Conservation (phyloP, 1,284 basidiomycete species). For the Trichosporon coremiiforme region DNA sequence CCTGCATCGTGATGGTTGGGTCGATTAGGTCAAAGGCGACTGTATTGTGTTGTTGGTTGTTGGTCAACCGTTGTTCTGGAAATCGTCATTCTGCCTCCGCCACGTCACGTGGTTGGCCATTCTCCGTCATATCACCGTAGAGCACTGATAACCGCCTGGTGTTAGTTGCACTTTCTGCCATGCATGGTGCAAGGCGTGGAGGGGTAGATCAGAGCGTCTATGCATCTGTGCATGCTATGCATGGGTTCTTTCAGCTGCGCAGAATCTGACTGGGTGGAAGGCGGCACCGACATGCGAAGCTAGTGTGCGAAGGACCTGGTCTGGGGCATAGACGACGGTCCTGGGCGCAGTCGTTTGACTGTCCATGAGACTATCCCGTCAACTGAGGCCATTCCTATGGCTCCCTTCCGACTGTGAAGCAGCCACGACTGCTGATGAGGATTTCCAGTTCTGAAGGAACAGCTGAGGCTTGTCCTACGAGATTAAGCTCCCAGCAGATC, state of each 20-base stretch:
- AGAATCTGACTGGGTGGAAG: neutral
- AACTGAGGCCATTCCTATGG: too few relatives aligned
- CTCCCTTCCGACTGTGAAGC: too few relatives aligned
- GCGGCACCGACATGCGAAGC: neutral
- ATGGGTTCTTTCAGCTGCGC: neutral
- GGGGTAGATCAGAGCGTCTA: neutral
- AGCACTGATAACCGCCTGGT: neutral
- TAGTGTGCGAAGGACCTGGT: neutral
- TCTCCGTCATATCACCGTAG: conserved; percentile 13
- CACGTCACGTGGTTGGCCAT: conserved; percentile 16
- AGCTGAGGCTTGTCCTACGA: neutral
- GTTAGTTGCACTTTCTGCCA: neutral
- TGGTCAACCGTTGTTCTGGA: conserved; percentile 11
- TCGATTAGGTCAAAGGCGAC: neutral
- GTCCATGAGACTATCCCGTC: too few relatives aligned
- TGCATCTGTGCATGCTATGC: neutral
- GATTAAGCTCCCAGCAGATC: neutral
- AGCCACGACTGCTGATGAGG: too few relatives aligned
- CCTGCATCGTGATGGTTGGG: conserved; percentile 23
- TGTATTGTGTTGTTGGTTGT: conserved; percentile 9
- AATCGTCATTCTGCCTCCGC: conserved; percentile 21
- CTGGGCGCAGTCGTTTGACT: too few relatives aligned
- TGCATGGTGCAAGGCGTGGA: neutral
- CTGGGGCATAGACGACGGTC: too few relatives aligned
- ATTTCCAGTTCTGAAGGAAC: too few relatives aligned